These are phyloP conservation scores for Phytophthora parvispora DNA, from an alignment of 352 stramenopile species.

Conservation along the genomic window DNA sequence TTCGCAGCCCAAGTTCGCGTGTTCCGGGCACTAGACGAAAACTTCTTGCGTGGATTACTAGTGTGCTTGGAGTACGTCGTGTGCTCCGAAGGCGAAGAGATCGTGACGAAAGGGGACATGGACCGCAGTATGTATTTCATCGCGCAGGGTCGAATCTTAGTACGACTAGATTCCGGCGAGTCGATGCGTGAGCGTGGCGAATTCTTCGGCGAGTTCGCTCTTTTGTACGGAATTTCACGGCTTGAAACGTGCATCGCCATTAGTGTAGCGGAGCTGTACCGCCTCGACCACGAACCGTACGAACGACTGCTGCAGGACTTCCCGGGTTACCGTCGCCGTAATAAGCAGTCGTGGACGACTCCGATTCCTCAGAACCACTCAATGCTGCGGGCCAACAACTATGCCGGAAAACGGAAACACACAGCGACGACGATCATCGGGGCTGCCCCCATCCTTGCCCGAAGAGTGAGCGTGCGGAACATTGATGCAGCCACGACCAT, in stretches of 20 bases:
- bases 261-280: constrained; percentile 68
- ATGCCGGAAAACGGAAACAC: not conserved
- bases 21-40: constrained; percentile 62
- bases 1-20: constrained; percentile 64
- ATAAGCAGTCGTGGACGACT: constrained; percentile 64
- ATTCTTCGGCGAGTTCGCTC: constrained; percentile 65
- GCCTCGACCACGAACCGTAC: constrained; percentile 74
- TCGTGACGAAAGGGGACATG: constrained; percentile 71
- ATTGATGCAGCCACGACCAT: not conserved
- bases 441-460: constrained; percentile 13
- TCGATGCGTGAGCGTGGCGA: constrained; percentile 63
- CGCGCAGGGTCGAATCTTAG: constrained; percentile 59
- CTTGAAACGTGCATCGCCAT: constrained; percentile 72
- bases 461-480: not conserved
- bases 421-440: constrained; percentile 1
- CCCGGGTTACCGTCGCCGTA: constrained; percentile 62
- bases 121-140: constrained; percentile 62
- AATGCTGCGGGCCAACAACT: not conserved
- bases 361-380: not conserved
- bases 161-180: constrained; percentile 59
- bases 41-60: constrained; percentile 67
- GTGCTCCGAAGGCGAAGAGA: constrained; percentile 70
- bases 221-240: constrained; percentile 49
- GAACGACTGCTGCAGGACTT: constrained; percentile 74
- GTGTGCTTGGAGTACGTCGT: constrained; percentile 70